Evolutionary conservation across 2,329 filamentous ascomycete genomes (phyloP), one percentile per base, ranked within the genome.

Genomic region (Colletotrichum spaethianum): DNA sequence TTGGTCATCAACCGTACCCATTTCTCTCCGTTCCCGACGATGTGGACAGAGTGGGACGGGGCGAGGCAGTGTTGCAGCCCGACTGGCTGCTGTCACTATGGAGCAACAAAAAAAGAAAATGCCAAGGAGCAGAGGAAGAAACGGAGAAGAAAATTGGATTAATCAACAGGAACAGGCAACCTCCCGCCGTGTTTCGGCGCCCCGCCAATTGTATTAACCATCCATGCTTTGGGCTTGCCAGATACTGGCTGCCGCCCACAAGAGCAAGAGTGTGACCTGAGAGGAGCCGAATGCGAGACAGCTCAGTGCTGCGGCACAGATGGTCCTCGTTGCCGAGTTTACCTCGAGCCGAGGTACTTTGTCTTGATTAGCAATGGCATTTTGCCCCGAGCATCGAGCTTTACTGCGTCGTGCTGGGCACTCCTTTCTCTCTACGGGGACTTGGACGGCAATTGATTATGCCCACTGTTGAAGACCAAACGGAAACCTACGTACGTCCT

Each of bases 11-110:
- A 42, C 62, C 23, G 59, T 57, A 46, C 57, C 57, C 44, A 63
- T 40, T 57, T 53, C 50, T 72, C 33, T 72, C 64, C 69, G 64
- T 63, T 72, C 64, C 69, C 69, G 69, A 72, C 69, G 18, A 72
- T 60, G 69, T 68, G 69, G 69, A 59, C 52, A 72, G 69, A 63
- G 57, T 72, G 69, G 69, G 52, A 63, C 59, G 65, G 64, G 52
- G 52, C 59, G 26, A 52, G 66, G 46, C n/a, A 28, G 53, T 46
- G 26, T 53, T 63, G 59, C 64, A 72, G 69, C 31, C 69, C 69
- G 69, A 72, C 69, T 69, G 64, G 69, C 36, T 63, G 59, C 33
- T 72, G 38, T n/a, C 62, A 14, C n/a, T 18, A 59, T 55, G 64
- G 57, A 59, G 56, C 57, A 61, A 26, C 28, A n/a, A 14, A 23